Evolutionary conservation across 2,329 filamentous ascomycete species (phyloP).

Genomic region (Gliomastix tumulicola): DNA sequence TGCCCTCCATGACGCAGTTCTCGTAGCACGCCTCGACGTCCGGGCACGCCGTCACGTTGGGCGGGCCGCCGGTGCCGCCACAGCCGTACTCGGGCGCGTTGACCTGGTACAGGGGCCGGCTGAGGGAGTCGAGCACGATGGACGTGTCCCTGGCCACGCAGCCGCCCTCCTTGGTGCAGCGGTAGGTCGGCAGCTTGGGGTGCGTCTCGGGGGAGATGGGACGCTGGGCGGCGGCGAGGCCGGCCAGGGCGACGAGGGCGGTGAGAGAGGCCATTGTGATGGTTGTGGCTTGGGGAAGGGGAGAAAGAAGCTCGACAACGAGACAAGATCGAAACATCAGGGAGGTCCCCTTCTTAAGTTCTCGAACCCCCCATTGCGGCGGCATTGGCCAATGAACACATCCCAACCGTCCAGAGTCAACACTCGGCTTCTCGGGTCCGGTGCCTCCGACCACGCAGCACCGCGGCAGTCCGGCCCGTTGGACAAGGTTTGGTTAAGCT

Average conservation of each 20-base stretch:
- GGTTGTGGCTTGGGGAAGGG: slow-evolving; percentile 1
- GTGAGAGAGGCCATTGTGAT: slow-evolving; percentile 3
- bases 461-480: too few species aligned
- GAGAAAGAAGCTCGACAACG: too few species aligned
- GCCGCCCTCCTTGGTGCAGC: slow-evolving; percentile 41
- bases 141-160: slow-evolving; percentile 38
- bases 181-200: slow-evolving; percentile 42
- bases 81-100: slow-evolving; percentile 22
- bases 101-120: slow-evolving; percentile 36
- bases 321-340: too few species aligned
- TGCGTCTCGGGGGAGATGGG: slow-evolving; percentile 32
- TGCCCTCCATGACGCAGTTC: slow-evolving; percentile 46
- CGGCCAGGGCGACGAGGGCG: slow-evolving; percentile 3
- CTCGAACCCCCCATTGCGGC: too few species aligned
- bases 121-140: slow-evolving; percentile 41
- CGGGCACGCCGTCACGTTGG: slow-evolving; percentile 38
- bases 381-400: too few species aligned
- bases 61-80: slow-evolving; percentile 19
- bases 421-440: too few species aligned
- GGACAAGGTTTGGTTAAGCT: too few species aligned
- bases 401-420: neutral
- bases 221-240: slow-evolving; percentile 4
- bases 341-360: too few species aligned
- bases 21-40: slow-evolving; percentile 40
- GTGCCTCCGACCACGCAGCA: too few species aligned